Evolutionary conservation across 2,329 filamentous ascomycete genomes (phyloP).

Genomic region (Fusarium sp.): DNA sequence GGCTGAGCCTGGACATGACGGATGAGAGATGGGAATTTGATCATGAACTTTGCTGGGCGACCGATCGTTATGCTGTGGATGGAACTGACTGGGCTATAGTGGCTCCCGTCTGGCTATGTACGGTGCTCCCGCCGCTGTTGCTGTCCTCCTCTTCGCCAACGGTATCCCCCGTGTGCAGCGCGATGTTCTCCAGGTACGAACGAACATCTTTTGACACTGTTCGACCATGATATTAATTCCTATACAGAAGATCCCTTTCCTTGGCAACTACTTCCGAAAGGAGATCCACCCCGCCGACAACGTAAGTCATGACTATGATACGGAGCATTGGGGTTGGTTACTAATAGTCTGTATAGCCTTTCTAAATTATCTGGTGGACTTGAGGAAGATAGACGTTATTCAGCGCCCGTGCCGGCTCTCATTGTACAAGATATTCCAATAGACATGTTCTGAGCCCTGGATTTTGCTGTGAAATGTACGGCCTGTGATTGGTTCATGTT

Average conservation of each 20-base stretch:
- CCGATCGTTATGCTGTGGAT: neutral
- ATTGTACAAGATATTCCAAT: constrained; percentile 52
- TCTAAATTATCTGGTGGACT: constrained; percentile 48
- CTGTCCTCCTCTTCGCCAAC: constrained; percentile 66
- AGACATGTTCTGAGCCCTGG: constrained; percentile 43
- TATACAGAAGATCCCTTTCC: constrained; percentile 62
- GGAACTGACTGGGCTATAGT: constrained; percentile 47
- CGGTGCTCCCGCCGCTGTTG: constrained; percentile 65
- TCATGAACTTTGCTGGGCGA: neutral
- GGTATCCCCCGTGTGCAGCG: constrained; percentile 67
- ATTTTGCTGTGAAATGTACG: constrained; percentile 40
- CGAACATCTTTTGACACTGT: fast-evolving
- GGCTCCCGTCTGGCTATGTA: constrained; percentile 61
- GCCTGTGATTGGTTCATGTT: constrained; percentile 34
- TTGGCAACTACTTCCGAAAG: constrained; percentile 60
- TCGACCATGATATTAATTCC: constrained; percentile 33
- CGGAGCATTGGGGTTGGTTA: neutral
- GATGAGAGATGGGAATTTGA: neutral
- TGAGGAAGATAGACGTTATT: constrained; percentile 41
- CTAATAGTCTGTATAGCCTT: constrained; percentile 48
- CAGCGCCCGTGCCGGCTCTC: constrained; percentile 41
- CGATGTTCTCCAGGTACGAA: constrained; percentile 65
- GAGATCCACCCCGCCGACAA: constrained; percentile 68
- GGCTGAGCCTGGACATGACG: neutral
- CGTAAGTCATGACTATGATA: constrained; percentile 53